A percentile compares a stretch with the other conserved stretches of the same genome.
phyloP scores from a whole-genome alignment of 768 basidiomycete species.

The Cubamyces sp. region DNA sequence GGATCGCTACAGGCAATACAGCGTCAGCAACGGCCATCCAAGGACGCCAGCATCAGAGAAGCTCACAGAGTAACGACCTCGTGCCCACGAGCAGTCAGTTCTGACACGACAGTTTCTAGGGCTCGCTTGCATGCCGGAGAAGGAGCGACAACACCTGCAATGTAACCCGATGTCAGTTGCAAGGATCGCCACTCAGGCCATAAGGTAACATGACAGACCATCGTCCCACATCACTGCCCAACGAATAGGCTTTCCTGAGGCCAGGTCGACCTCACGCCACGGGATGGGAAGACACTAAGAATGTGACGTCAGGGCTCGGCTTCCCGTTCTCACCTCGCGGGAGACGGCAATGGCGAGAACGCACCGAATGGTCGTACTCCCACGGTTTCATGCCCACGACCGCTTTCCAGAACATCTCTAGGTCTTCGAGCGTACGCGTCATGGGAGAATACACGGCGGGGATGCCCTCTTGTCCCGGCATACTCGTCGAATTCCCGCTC shows the following conservation, averaged over 20 bases:
- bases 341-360: conserved; percentile 9
- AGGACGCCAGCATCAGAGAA: background rate
- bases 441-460: conserved; percentile 45
- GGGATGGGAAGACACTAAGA: conserved; percentile 46
- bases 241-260: conserved; percentile 36
- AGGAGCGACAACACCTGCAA: conserved; percentile 37
- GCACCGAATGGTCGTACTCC: conserved; percentile 47
- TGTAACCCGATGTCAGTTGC: background rate
- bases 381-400: conserved; percentile 48
- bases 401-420: conserved; percentile 49
- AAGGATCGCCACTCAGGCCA: background rate
- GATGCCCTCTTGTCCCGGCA: conserved; percentile 48
- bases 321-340: background rate
- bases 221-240: conserved; percentile 51
- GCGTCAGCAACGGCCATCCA: no score
- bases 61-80: conserved; percentile 43
- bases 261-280: conserved; percentile 42
- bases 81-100: conserved; percentile 42
- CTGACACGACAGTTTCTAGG: conserved; percentile 39
- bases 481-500: conserved; percentile 39
- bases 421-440: conserved; percentile 47
- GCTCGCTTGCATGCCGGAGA: conserved; percentile 48
- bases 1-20: conserved; percentile 32
- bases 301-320: background rate
- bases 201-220: conserved; percentile 27